Base-by-base conservation (phyloP, 805 yeast genomes). In the Myxozyma melibiosi region DNA sequence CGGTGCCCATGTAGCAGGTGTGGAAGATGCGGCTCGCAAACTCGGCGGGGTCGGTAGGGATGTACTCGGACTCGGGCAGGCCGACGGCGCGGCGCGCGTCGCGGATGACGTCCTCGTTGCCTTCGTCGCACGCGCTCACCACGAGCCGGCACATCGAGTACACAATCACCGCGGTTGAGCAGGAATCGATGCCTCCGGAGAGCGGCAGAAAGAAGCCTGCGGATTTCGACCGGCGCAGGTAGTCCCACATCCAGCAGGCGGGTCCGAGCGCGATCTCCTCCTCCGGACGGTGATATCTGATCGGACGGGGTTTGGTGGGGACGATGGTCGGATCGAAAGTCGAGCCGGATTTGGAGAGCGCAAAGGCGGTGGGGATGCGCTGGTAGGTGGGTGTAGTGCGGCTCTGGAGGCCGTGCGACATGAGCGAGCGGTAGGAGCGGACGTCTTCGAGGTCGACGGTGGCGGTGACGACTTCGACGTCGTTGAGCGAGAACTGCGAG, bases 191-290 rank as follows among this genome's bases (percentile, higher is more conserved):
- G 48, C 99, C 99, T 18, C 99, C 99, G 71, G 96, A 86, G 48
- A 94, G 76, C 0, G 99, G 98, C 44, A 94, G 76, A 73, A 94
- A 95, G 70, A 79, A 94, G 0, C 99, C 99, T 0, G 90, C 89
- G 50, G 94, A 88, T 64, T 82, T 83, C 65, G 96, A 89, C 63
- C 99, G 81, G 71, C 99, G 82, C 57, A 94, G 78, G 68, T 94
- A 94, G 72, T 94, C 99, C 99, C 99, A 94, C 62, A 94, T 73
- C 99, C 99, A 94, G 71, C 99, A 94, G 0, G 99, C 99, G 0
- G 99, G 99, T 0, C 99, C 99, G 42, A 88, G 76, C 0, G 98
- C 97, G 64, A 94, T 92, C 72, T 94, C 99, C 73, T 94, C 97
- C 68, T 91, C 96, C 2, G 99, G 97, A 1, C 76, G 68, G 72